A percentile compares a stretch with the other conserved stretches of the same genome.
phyloP scores from a whole-genome alignment of 345 rosid species.

The Zanthoxylum bungeanum region DNA sequence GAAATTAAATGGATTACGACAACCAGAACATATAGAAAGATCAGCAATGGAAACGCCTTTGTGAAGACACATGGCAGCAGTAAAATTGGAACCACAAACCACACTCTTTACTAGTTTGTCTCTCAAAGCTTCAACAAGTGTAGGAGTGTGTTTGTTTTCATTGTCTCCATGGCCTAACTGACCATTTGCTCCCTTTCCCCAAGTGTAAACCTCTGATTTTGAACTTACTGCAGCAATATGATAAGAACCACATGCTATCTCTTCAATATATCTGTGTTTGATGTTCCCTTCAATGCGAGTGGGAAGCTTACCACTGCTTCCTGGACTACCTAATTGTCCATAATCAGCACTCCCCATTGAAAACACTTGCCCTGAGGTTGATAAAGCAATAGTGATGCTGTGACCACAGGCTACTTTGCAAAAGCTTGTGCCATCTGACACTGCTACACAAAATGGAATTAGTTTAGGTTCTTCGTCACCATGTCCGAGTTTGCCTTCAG shows the following conservation, averaged over 20 bases:
- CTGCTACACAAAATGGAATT: conserved; percentile 45
- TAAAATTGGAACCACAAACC: conserved; percentile 52
- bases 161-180: conserved; percentile 60
- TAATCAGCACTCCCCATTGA: conserved; percentile 51
- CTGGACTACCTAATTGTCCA: conserved; percentile 42
- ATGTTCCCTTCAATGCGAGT: conserved; percentile 43
- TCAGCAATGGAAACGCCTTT: conserved; percentile 44
- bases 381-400: conserved; percentile 51
- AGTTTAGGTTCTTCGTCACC: conserved; percentile 48
- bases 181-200: conserved; percentile 68
- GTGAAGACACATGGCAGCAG: conserved; percentile 60
- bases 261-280: conserved; percentile 43
- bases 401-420: conserved; percentile 65
- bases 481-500: conserved; percentile 61
- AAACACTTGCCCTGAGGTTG: conserved; percentile 46
- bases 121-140: conserved; percentile 54
- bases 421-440: conserved; percentile 43
- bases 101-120: conserved; percentile 56
- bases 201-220: conserved; percentile 59
- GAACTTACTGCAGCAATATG: conserved; percentile 61
- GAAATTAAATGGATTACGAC: conserved; percentile 49
- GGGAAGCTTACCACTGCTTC: conserved; percentile 38
- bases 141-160: conserved; percentile 38
- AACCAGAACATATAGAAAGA: conserved; percentile 47
- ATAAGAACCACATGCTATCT: conserved; percentile 56